Evolutionary conservation across 345 rosid genomes (phyloP), one percentile per base, ranked within the genome.

Genomic region (Pelargonium nanum): DNA sequence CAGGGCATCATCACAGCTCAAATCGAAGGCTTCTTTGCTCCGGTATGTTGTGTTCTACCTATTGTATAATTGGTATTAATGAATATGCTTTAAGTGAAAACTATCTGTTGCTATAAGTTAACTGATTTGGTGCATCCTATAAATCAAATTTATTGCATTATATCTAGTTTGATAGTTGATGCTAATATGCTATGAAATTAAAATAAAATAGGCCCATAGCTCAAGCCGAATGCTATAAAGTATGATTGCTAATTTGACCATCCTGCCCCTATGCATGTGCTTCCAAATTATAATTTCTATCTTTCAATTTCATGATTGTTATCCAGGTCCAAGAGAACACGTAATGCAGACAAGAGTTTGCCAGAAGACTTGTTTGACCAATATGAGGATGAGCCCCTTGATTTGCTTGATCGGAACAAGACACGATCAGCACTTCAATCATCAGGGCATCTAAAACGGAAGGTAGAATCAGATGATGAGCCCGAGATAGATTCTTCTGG

Each of bases 351-450:
- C 55, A 84, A 71, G 75, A 87, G 93, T 70, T 80, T 83, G 75
- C 84, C 84, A 20, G 94, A 85, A 75, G 97, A 84, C 64, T 68
- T 70, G 57, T 65, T 75, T 58, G 84, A 85, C 45, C 88, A 85
- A 68, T 62, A 84, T 53, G 99, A 87, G 28, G 95, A 89, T 54
- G 99, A 89, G 72, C 99, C 99, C 1, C 89, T 93, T 1, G 95
- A 93, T 75, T 72, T 93, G 30, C 90, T 93, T 63, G 99, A 89
- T 67, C 79, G 72, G 66, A 59, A 58, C 70, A 89, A 80, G 78
- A 93, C 87, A 58, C 83, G 96, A 68, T 81, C 81, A 24, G 83
- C 94, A 24, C 90, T 93, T 51, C 77, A 82, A 57, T 81, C 95
- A 63, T 79, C 85, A 32, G 75, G 61, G 26, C 70, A 67, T 62